phyloP scores from a whole-genome alignment of 805 yeast genomes.

The Saturnispora zaruensis region DNA sequence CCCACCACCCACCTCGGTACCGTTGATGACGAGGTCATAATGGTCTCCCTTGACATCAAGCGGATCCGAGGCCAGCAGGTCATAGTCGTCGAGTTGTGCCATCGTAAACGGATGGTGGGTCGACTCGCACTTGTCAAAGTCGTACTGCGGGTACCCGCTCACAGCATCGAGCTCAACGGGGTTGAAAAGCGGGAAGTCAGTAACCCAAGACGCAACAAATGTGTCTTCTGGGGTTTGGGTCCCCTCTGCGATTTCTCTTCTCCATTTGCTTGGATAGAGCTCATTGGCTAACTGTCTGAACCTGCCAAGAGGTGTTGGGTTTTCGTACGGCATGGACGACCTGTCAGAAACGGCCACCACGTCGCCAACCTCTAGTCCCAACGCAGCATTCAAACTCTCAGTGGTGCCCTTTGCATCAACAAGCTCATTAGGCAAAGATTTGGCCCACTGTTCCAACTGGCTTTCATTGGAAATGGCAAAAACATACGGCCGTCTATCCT shows the following conservation, averaged over 20 bases:
- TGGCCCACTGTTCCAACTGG: conserved; percentile 38
- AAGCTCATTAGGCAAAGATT: conserved; percentile 18
- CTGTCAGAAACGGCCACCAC: conserved; percentile 75
- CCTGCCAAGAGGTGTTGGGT: conserved; percentile 90
- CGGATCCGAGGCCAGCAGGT: conserved; percentile 44
- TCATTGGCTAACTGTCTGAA: conserved; percentile 67
- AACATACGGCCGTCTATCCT: conserved; percentile 49
- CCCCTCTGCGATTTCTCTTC: conserved; percentile 28
- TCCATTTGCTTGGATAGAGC: conserved; percentile 42
- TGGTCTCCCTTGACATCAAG: conserved; percentile 76
- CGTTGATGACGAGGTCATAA: conserved; percentile 88
- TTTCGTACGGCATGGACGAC: conserved; percentile 63
- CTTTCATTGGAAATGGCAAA: conserved; percentile 39
- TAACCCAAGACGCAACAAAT: conserved; percentile 74
- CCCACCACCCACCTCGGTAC: conserved; percentile 96
- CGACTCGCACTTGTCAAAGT: conserved; percentile 40
- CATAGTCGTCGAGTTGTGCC: conserved; percentile 67
- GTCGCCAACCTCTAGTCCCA: conserved; percentile 57
- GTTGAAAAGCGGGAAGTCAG: conserved; percentile 85
- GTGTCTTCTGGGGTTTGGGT: conserved; percentile 23
- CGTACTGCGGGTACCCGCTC: conserved; percentile 52
- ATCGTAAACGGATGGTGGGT: conserved; percentile 98
- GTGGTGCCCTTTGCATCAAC: conserved; percentile 3
- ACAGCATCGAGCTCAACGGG: conserved; percentile 44
- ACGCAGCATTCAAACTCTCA: conserved; percentile 21